A percentile compares a stretch with the other conserved stretches of the same genome.
Evolutionary conservation across 345 rosid species (phyloP).

Genomic region (Citrus inodora): DNA sequence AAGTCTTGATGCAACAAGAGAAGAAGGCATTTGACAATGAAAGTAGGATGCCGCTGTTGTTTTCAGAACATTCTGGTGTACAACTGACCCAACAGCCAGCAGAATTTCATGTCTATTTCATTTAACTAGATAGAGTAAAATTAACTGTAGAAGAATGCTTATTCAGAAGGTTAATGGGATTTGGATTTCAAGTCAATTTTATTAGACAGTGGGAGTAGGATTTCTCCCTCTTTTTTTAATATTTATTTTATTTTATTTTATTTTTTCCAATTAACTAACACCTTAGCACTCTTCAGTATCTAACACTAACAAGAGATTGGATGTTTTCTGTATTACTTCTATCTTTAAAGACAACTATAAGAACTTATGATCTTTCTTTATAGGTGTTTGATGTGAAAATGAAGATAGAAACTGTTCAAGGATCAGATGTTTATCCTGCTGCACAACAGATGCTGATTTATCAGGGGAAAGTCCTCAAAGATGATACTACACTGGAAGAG

Average conservation of each 20-base stretch:
- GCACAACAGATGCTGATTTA: conserved; percentile 73
- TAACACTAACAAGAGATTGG: not conserved
- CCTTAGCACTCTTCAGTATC: not conserved
- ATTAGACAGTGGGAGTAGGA: not conserved
- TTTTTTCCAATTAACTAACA: not conserved
- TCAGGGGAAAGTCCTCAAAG: conserved; percentile 84
- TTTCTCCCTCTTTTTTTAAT: not conserved
- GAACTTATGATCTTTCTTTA: conserved; percentile 1
- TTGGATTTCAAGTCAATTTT: not conserved
- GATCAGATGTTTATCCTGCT: conserved; percentile 67
- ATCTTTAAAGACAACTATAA: not conserved
- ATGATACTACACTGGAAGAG: conserved; percentile 68
- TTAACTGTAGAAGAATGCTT: not conserved
- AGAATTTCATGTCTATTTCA: not conserved
- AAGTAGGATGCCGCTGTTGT: not conserved
- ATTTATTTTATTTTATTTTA: too few relatives aligned
- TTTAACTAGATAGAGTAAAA: not conserved
- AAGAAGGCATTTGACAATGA: not conserved
- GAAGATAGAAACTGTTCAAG: conserved; percentile 66
- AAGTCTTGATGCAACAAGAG: not conserved
- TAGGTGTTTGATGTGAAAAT: conserved; percentile 79
- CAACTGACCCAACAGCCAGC: not conserved
- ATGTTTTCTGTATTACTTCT: not conserved
- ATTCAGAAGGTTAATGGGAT: not conserved
- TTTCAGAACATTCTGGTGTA: not conserved